Percentiles rank a stretch among this genome's conserved stretches.
phyloP scores from a whole-genome alignment of 108 stramenopile species.

The Nitzschia putrida region DNA sequence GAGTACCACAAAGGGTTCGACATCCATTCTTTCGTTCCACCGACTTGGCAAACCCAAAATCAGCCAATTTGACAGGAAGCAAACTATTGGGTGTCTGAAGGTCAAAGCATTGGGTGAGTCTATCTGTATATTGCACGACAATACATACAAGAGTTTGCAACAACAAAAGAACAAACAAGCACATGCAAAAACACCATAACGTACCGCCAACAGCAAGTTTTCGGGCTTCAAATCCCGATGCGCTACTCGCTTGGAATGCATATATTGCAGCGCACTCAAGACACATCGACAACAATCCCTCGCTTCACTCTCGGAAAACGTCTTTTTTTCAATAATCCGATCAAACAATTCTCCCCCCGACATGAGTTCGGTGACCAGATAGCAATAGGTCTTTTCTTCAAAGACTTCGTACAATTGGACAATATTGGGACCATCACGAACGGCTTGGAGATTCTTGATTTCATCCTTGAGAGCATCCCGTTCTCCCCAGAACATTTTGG shows the following conservation, averaged over 20 bases:
- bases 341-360: constrained; percentile 95
- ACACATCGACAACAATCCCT: constrained; percentile 58
- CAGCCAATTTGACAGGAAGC: constrained; percentile 90
- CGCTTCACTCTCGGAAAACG: constrained; percentile 78
- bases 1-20: constrained; percentile 95
- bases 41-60: constrained; percentile 96
- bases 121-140: neutral
- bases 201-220: constrained; percentile 53
- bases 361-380: constrained; percentile 79
- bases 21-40: constrained; percentile 60
- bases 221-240: constrained; percentile 78
- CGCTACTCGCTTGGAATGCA: constrained; percentile 75
- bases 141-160: neutral
- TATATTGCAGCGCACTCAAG: constrained; percentile 77
- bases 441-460: constrained; percentile 53
- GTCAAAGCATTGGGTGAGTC: neutral
- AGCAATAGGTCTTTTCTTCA: constrained; percentile 56
- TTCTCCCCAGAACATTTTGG: constrained; percentile 68
- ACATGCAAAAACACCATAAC: neutral
- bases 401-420: constrained; percentile 81
- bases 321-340: constrained; percentile 81
- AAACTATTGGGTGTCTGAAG: constrained; percentile 10
- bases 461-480: constrained; percentile 69
- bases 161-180: neutral
- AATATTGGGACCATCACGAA: constrained; percentile 79